Evolutionary conservation across 148 eudicot genomes (phyloP).

Genomic region (Silene latifolia): DNA sequence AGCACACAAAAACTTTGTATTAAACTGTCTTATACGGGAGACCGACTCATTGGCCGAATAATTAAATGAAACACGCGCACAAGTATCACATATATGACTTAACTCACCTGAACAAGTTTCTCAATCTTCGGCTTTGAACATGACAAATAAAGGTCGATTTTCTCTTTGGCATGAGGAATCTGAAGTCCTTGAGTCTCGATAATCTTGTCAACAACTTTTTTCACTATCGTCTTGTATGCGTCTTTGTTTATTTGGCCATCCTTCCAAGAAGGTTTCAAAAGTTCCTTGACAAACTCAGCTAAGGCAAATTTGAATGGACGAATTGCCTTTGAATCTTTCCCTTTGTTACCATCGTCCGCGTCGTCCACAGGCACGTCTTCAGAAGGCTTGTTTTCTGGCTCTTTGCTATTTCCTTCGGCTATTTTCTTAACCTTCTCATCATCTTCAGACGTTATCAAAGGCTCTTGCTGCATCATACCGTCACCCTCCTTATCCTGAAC

Average conservation of each 20-base stretch:
- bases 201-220: constrained; percentile 86
- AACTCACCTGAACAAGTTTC: constrained; percentile 83
- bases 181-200: constrained; percentile 54
- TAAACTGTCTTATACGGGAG: background rate
- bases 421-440: constrained; percentile 24
- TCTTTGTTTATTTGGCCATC: constrained; percentile 81
- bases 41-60: background rate
- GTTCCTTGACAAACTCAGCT: constrained; percentile 83
- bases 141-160: constrained; percentile 67
- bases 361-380: constrained; percentile 38
- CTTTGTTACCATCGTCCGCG: constrained; percentile 42
- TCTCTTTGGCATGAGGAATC: constrained; percentile 70
- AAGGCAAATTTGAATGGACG: constrained; percentile 72
- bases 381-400: constrained; percentile 31
- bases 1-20: background rate
- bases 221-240: constrained; percentile 67
- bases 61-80: background rate
- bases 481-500: constrained; percentile 10
- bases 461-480: constrained; percentile 21
- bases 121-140: constrained; percentile 64
- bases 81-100: background rate
- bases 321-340: constrained; percentile 59
- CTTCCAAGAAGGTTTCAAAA: constrained; percentile 82
- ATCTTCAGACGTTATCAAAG: constrained; percentile 12
- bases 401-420: constrained; percentile 35